Base-by-base conservation (phyloP, 2,329 filamentous ascomycete species). In the Ophiostoma sp. region DNA sequence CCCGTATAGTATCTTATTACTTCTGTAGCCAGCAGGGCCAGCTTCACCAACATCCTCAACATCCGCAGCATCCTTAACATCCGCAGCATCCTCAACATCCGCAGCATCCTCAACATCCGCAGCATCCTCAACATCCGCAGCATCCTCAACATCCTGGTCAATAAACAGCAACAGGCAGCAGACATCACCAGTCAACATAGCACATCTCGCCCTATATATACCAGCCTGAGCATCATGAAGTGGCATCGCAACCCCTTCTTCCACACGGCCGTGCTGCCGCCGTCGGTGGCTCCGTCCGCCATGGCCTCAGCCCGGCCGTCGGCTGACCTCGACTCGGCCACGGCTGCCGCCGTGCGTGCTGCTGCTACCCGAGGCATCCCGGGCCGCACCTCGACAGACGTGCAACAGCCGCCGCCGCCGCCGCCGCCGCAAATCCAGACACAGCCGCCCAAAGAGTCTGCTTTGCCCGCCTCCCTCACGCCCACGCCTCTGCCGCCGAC, bases 191-290 rank as follows among this genome's bases (percentile, higher is more conserved):
- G 27, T 27, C 27, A 27, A 27, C 27, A 27, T 27, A 27, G 27
- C 27, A 27, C 1, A 27, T 27, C 27, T 27, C 27, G 2, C 27
- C 27, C 27, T 16, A 47, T 45, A 2, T 45, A 45, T 2, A 47
- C 45, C 14, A 47, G 12, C 45, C 5, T 45, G 42, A 36, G 4
- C 55, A 66, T 64, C 64, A 73, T 73, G 72, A 71, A 67, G 63
- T 73, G 72, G 72, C 70, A 72, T 62, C 69, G 71, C 9, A 73
- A 73, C 47, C 72, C 71, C 67, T 72, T 73, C 36, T 73, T 72
- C 68, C 68, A 73, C 64, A 70, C 72, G 64, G 67, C 70, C 9
- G 72, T 71, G 64, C 70, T 72, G 68, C 71, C 70, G 69, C 70
- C 71, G 18, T 72, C 72, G 0, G 72, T 70, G 14, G 71, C 70